Conservation (phyloP, 352 stramenopile genomes). For the Halophytophthora polymorphica region DNA sequence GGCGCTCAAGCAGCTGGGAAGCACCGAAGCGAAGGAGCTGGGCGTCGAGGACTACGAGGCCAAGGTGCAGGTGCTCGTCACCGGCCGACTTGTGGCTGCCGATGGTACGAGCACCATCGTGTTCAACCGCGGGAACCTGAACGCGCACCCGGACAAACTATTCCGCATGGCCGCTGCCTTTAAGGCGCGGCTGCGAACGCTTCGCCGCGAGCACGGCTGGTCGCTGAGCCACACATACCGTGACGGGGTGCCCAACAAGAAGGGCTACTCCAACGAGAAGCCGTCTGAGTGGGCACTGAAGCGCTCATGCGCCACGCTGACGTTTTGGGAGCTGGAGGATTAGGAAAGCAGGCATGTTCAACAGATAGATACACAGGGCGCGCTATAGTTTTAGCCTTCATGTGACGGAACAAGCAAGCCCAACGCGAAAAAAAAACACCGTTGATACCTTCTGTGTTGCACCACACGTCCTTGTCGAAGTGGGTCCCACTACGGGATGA, state of each 20-base stretch:
- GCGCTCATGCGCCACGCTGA: conserved; percentile 23
- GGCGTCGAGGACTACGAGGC: conserved; percentile 30
- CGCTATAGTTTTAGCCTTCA: neutral
- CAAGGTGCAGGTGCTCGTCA: conserved; percentile 53
- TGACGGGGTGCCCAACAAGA: conserved; percentile 31
- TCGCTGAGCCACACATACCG: conserved; percentile 43
- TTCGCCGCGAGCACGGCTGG: conserved; percentile 33
- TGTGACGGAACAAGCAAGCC: neutral
- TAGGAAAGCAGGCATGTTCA: conserved; percentile 2
- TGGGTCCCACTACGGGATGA: conserved; percentile 28
- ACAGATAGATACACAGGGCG: conserved; percentile 10
- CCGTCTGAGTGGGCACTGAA: conserved; percentile 40
- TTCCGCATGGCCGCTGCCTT: conserved; percentile 38
- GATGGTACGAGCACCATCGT: conserved; percentile 28
- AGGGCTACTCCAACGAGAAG: conserved; percentile 41
- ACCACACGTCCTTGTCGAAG: neutral
- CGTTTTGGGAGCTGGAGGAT: conserved; percentile 35
- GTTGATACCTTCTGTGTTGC: neutral
- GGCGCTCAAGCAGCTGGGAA: conserved; percentile 32
- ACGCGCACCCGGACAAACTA: conserved; percentile 41
- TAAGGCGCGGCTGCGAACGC: conserved; percentile 27
- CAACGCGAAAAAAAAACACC: conserved; percentile 4
- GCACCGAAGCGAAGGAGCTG: conserved; percentile 18
- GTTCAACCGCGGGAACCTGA: conserved; percentile 68
- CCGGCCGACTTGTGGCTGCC: conserved; percentile 25